Evolutionary conservation across 305 asterid species (phyloP).

Genomic region (Solanum hybrid): DNA sequence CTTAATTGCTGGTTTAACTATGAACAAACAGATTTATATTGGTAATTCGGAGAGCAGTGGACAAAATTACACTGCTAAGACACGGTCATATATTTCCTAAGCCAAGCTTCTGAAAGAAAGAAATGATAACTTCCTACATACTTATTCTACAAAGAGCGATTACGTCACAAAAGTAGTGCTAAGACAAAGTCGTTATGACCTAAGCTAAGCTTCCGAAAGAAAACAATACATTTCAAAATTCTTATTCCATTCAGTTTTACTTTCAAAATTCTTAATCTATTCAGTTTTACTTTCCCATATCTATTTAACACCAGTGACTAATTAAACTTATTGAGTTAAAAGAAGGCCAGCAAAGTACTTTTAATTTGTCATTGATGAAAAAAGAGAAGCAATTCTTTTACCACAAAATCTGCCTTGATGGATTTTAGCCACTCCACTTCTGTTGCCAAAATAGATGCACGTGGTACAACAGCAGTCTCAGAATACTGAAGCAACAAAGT

Average conservation of each 20-base stretch:
- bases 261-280: background rate
- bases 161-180: background rate
- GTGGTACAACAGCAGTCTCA: conserved; percentile 95
- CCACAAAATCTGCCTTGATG: conserved; percentile 91
- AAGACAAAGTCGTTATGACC: background rate
- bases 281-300: background rate
- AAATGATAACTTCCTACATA: too few relatives aligned
- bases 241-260: background rate
- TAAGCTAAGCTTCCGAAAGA: background rate
- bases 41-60: too few relatives aligned
- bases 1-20: too few relatives aligned
- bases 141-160: background rate
- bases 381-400: conserved; percentile 14
- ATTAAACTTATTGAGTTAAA: background rate
- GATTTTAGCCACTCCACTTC: conserved; percentile 96
- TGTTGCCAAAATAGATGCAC: conserved; percentile 65
- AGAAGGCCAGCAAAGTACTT: background rate
- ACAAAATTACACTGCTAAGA: too few relatives aligned
- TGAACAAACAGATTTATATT: too few relatives aligned
- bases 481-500: conserved; percentile 31
- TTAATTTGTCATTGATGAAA: background rate
- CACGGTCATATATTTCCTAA: too few relatives aligned
- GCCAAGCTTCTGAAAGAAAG: too few relatives aligned
- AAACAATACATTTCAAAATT: background rate
- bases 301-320: background rate